These are phyloP conservation scores for Thelonectria discophora DNA, from an alignment of 2,329 filamentous ascomycete genomes.

Conservation along the genomic window DNA sequence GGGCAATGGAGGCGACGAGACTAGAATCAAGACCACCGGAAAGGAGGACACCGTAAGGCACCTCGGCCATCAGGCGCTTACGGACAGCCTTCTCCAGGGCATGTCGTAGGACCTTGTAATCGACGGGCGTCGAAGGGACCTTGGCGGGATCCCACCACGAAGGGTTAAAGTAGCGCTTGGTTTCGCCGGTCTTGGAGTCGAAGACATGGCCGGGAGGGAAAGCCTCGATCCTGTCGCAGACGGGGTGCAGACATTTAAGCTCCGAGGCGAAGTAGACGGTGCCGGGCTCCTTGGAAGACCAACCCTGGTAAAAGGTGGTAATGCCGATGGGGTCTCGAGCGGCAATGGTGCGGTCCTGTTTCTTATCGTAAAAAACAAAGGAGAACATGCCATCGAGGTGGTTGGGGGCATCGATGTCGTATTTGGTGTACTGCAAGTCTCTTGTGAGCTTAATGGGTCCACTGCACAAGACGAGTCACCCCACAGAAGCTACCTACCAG, in stretches of 20 bases:
- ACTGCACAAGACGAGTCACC: slow-evolving; percentile 2
- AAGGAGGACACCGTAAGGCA: slow-evolving; percentile 94
- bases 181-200: slow-evolving; percentile 88
- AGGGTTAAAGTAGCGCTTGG: slow-evolving; percentile 90
- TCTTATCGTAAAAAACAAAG: slow-evolving; percentile 97
- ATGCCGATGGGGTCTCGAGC: slow-evolving; percentile 97
- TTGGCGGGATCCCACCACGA: slow-evolving; percentile 88
- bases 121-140: slow-evolving; percentile 81
- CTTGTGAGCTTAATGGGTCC: slow-evolving; percentile 28
- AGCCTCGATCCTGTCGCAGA: slow-evolving; percentile 93
- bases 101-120: slow-evolving; percentile 83
- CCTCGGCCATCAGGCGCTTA: slow-evolving; percentile 98
- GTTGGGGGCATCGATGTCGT: slow-evolving; percentile 91
- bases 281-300: slow-evolving; percentile 81
- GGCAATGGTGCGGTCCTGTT: slow-evolving; percentile 88
- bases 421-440: slow-evolving; percentile 80
- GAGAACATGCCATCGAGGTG: slow-evolving; percentile 99
- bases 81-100: slow-evolving; percentile 90
- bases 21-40: slow-evolving; percentile 97
- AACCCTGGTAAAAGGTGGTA: slow-evolving; percentile 96
- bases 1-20: slow-evolving; percentile 92
- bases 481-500: slow-evolving; percentile 68
- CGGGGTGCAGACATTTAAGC: slow-evolving; percentile 89
- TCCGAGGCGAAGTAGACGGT: slow-evolving; percentile 97
- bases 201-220: slow-evolving; percentile 97